Percentiles rank a stretch among this genome's conserved stretches.
Evolutionary conservation across 371 early-diverging fungal species (phyloP).

Genomic region (Mucor ambiguus): DNA sequence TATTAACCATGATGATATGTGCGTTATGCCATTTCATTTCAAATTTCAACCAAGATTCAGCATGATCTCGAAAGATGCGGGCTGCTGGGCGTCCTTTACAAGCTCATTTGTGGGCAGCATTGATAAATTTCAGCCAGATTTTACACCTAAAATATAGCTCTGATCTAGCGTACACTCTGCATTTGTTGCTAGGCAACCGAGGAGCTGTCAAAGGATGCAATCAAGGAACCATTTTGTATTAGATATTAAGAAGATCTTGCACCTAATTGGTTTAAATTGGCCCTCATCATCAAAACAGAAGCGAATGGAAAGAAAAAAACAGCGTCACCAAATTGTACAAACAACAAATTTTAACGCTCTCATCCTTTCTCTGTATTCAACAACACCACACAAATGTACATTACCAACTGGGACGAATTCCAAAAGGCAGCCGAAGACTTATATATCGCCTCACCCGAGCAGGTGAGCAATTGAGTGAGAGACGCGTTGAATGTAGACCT

Average conservation of each 20-base stretch:
- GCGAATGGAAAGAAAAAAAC: constrained; percentile 8
- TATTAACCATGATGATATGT: background rate
- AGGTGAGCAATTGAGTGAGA: constrained; percentile 39
- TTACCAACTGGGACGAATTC: constrained; percentile 72
- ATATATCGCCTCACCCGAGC: constrained; percentile 63
- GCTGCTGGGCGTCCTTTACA: no score
- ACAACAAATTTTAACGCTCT: background rate
- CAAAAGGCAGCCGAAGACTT: constrained; percentile 75
- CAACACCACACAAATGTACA: constrained; percentile 33
- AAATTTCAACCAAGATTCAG: background rate
- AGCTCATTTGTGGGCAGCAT: no score
- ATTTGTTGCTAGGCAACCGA: background rate
- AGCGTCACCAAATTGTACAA: background rate
- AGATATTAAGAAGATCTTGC: background rate
- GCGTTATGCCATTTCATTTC: no score
- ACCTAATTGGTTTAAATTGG: background rate
- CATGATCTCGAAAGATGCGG: background rate
- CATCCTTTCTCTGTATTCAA: constrained; percentile 3
- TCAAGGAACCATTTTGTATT: background rate
- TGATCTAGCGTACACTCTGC: no score
- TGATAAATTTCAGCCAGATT: no score
- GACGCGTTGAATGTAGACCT: background rate
- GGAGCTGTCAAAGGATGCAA: background rate
- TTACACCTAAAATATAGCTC: no score
- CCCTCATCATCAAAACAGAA: constrained; percentile 4